Percentiles rank a stretch among this genome's conserved stretches.
phyloP scores from a whole-genome alignment of 495 filamentous ascomycete species.

The Penicillium psychrofluorescens region DNA sequence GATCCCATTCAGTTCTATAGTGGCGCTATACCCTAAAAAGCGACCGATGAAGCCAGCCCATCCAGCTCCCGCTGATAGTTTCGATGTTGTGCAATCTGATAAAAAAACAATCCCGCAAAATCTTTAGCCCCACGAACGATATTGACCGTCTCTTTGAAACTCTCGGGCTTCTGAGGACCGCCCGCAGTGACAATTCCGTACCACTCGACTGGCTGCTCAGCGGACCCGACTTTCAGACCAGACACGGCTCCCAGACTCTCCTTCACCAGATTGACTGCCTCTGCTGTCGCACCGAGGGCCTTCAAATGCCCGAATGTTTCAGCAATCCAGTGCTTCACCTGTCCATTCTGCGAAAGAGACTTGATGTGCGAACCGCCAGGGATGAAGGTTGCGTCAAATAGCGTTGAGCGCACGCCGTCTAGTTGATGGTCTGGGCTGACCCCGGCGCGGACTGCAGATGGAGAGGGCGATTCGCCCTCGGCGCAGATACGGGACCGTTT shows the following conservation, averaged over 20 bases:
- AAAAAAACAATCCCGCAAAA: slow-evolving; percentile 55
- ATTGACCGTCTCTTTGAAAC: slow-evolving; percentile 46
- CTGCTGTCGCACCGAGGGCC: slow-evolving; percentile 61
- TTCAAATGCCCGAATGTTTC: slow-evolving; percentile 70
- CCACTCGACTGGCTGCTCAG: slow-evolving; percentile 49
- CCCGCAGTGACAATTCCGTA: slow-evolving; percentile 67
- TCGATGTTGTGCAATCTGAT: slow-evolving; percentile 52
- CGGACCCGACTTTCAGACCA: slow-evolving; percentile 33
- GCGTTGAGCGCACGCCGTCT: slow-evolving; percentile 67
- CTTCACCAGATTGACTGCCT: slow-evolving; percentile 53
- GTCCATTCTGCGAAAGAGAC: slow-evolving; percentile 56
- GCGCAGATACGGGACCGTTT: slow-evolving; percentile 36
- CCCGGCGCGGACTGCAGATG: slow-evolving; percentile 30
- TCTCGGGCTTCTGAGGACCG: slow-evolving; percentile 36
- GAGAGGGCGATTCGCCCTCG: slow-evolving; percentile 35
- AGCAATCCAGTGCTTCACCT: slow-evolving; percentile 67
- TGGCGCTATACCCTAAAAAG: neutral
- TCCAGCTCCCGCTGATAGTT: slow-evolving; percentile 61
- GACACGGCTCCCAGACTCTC: slow-evolving; percentile 41
- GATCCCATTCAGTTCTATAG: too few relatives aligned
- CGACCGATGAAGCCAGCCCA: slow-evolving; percentile 35
- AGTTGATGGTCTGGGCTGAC: slow-evolving; percentile 65
- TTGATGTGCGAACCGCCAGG: slow-evolving; percentile 56
- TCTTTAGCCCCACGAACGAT: slow-evolving; percentile 38
- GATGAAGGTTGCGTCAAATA: slow-evolving; percentile 73